Evolutionary conservation across 2,329 filamentous ascomycete species (phyloP).

Genomic region (Cryphonectria radicalis): DNA sequence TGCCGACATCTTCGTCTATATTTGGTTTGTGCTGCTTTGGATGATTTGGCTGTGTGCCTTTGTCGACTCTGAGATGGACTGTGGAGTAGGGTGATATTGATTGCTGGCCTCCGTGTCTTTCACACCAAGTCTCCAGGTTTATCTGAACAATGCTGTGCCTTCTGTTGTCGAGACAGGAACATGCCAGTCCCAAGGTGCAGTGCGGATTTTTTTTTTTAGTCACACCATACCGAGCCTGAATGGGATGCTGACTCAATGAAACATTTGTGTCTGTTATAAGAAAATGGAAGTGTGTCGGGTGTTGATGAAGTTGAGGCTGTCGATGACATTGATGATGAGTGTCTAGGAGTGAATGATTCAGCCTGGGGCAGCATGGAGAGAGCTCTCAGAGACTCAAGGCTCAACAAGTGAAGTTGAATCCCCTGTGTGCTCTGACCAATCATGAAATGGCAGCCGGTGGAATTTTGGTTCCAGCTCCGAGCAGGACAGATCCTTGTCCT

Average conservation of each 20-base stretch:
- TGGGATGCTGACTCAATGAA: not conserved
- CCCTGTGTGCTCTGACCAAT: constrained; percentile 6
- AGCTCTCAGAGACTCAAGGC: not conserved
- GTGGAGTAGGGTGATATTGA: not conserved
- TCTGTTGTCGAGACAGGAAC: not conserved
- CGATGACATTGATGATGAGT: not conserved
- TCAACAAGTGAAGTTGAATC: constrained; percentile 11
- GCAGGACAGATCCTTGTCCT: not conserved
- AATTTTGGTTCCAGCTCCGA: constrained; percentile 21
- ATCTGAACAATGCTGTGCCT: not conserved
- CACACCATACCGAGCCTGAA: not conserved
- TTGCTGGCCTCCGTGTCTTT: not conserved
- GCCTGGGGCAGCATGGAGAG: not conserved
- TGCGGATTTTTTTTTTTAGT: not conserved
- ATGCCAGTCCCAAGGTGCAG: not conserved
- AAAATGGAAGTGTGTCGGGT: too few species aligned
- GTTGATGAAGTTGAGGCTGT: not conserved
- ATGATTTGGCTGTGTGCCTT: not conserved
- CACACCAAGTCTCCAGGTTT: not conserved
- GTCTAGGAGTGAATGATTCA: not conserved
- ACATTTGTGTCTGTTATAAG: not conserved
- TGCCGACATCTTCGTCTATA: constrained; percentile 20
- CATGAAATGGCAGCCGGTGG: not conserved
- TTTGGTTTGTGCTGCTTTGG: not conserved
- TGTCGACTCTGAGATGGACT: too few species aligned